Percentiles rank a stretch among this genome's conserved stretches.
Conservation (phyloP, 2,329 filamentous ascomycete species). For the Monilinia fructicola region DNA sequence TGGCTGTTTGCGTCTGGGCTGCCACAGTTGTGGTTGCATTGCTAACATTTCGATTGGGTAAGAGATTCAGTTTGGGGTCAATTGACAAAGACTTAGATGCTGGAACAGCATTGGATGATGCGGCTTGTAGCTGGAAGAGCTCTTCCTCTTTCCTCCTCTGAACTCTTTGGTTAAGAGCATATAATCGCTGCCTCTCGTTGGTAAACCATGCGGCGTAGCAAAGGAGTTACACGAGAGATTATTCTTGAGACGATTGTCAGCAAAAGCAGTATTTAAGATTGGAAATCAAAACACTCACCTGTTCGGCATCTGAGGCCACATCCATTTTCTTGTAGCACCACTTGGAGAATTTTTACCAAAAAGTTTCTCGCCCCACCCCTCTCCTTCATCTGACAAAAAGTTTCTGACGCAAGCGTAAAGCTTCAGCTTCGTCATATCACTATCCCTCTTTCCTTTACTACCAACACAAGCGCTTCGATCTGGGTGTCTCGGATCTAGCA, state of each 20-base stretch:
- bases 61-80: not conserved
- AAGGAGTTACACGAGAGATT: slow-evolving; percentile 35
- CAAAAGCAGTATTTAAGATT: slow-evolving; percentile 8
- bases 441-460: slow-evolving; percentile 31
- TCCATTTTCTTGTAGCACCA: slow-evolving; percentile 30
- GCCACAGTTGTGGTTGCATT: not conserved
- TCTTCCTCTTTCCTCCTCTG: slow-evolving; percentile 27
- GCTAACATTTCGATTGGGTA: not conserved
- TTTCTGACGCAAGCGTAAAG: slow-evolving; percentile 35
- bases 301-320: slow-evolving; percentile 37
- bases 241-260: slow-evolving; percentile 33
- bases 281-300: slow-evolving; percentile 32
- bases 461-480: slow-evolving; percentile 38
- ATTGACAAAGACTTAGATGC: not conserved
- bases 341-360: slow-evolving; percentile 31
- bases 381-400: slow-evolving; percentile 37
- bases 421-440: slow-evolving; percentile 37
- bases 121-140: not conserved
- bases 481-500: slow-evolving; percentile 38
- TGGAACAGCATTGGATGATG: not conserved
- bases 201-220: slow-evolving; percentile 40
- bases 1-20: not conserved
- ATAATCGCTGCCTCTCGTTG: slow-evolving; percentile 40
- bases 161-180: slow-evolving; percentile 34
- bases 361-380: slow-evolving; percentile 38